These are phyloP conservation scores for Trypanosoma boissoni DNA, from an alignment of 208 protist species.

Conservation along the genomic window DNA sequence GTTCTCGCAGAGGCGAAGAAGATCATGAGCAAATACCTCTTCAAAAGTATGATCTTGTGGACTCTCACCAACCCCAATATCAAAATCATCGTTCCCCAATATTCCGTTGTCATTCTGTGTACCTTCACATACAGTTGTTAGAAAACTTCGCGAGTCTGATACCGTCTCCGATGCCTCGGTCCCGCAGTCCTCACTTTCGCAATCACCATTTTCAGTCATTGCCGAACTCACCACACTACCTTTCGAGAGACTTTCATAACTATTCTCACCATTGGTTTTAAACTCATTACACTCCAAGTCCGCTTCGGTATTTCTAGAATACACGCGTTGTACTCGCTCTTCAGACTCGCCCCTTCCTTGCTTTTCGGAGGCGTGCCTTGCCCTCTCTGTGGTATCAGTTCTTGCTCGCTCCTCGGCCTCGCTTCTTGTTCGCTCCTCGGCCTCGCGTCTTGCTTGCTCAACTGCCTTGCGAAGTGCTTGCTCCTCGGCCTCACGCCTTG, in stretches of 20 bases:
- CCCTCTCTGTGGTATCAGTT: no score
- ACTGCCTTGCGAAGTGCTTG: conserved; percentile 11
- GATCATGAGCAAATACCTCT: conserved; percentile 28
- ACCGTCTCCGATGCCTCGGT: no score
- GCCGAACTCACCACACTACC: conserved; percentile 14
- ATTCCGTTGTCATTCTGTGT: conserved; percentile 66
- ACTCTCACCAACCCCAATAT: conserved; percentile 18
- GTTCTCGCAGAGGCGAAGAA: conserved; percentile 27
- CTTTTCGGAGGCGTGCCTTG: no score
- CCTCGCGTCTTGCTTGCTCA: conserved; percentile 74
- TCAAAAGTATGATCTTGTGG: conserved; percentile 55
- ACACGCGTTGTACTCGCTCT: no score
- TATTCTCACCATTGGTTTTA: no score
- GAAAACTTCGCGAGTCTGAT: conserved; percentile 25
- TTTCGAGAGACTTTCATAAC: no score
- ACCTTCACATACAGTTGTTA: conserved; percentile 17
- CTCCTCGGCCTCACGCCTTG: conserved; percentile 33
- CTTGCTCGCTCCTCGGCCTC: conserved; percentile 79
- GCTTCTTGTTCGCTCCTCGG: conserved; percentile 85
- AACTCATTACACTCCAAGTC: no score
- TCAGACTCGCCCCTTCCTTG: no score
- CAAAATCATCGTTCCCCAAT: conserved; percentile 20
- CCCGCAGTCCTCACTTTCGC: conserved; percentile 17
- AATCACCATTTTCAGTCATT: conserved; percentile 16
- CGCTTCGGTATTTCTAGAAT: no score